Base-by-base conservation (phyloP, 371 early-diverging fungal species). In the Mucor lusitanicus region DNA sequence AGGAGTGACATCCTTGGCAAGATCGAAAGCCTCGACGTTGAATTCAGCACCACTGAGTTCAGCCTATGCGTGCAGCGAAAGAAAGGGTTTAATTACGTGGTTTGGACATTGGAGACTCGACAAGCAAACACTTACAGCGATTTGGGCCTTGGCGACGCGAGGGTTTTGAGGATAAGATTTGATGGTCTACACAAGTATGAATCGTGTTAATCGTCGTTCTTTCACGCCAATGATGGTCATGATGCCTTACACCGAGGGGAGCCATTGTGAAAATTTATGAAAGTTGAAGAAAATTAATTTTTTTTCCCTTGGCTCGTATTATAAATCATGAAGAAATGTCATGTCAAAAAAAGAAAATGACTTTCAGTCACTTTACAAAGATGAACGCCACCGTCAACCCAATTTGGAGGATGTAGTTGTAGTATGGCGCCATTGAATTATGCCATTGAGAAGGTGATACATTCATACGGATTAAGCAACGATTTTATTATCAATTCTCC, bases 41-140 rank as follows among this genome's bases (percentile, higher is more conserved):
- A 95, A 76, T 50, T 92, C 90, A 19, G 91, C 71, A 76, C 87
- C 90, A 70, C 82, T 88, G 82, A 91, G 89, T 70, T 86, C 85
- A 79, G 94, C 94, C 76, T 76, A 63, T 35, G 19, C 27, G 40
- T 55, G 91, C 89, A 63, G 93, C 68, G 77, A 30, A 30, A 30
- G 30, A 30, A 30, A 30, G 30, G 3, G 84, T 40, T 40, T 67
- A 93, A 70, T 65, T 86, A n/a, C n/a, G n/a, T n/a, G n/a, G n/a
- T n/a, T n/a, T n/a, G n/a, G n/a, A n/a, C n/a, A n/a, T n/a, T n/a
- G n/a, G n/a, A n/a, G n/a, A n/a, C n/a, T n/a, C n/a, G n/a, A n/a
- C 6, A 30, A 30, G 37, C 81, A 92, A 71, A 68, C 64, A 68
- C 70, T 68, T 70, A 76, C 76, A 46, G 91, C 88, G 77, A 94